Evolutionary conservation across 352 stramenopile genomes (phyloP).

Genomic region (Phytophthora idaei): DNA sequence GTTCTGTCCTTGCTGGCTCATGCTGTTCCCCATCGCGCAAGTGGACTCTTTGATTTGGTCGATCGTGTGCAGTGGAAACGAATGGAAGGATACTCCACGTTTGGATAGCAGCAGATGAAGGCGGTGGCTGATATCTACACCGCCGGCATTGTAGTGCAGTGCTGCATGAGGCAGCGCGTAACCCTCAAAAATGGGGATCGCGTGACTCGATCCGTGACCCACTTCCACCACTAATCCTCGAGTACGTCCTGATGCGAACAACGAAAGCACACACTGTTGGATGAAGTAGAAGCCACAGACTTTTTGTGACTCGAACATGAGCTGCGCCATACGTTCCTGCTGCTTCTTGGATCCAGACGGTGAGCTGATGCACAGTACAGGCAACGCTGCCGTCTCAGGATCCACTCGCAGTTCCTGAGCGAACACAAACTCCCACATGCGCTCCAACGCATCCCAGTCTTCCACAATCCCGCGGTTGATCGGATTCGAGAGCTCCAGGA

Average conservation of each 20-base stretch:
- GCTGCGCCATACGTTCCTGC: constrained; percentile 79
- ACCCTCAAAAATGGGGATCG: constrained; percentile 88
- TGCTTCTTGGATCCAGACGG: constrained; percentile 63
- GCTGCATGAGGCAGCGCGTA: constrained; percentile 81
- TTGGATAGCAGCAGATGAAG: constrained; percentile 76
- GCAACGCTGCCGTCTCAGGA: constrained; percentile 71
- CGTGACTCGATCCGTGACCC: constrained; percentile 84
- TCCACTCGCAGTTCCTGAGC: constrained; percentile 77
- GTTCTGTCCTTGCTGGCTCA: constrained; percentile 30
- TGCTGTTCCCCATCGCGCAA: constrained; percentile 43
- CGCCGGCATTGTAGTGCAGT: constrained; percentile 67
- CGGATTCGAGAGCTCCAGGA: constrained; percentile 70
- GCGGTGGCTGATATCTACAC: constrained; percentile 77
- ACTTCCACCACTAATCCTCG: constrained; percentile 87
- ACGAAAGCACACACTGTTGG: constrained; percentile 82
- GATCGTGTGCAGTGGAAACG: constrained; percentile 75
- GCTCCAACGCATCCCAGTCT: constrained; percentile 88
- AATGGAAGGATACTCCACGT: constrained; percentile 70
- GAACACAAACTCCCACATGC: constrained; percentile 88
- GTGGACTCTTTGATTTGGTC: constrained; percentile 87
- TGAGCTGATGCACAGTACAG: constrained; percentile 73
- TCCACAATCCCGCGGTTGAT: constrained; percentile 80
- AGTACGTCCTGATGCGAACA: constrained; percentile 89
- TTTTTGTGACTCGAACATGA: constrained; percentile 89
- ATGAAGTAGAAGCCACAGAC: constrained; percentile 86